Percentiles rank a stretch among this genome's conserved stretches.
phyloP scores from a whole-genome alignment of 306 rosid genomes.

The Carpinus viminea region DNA sequence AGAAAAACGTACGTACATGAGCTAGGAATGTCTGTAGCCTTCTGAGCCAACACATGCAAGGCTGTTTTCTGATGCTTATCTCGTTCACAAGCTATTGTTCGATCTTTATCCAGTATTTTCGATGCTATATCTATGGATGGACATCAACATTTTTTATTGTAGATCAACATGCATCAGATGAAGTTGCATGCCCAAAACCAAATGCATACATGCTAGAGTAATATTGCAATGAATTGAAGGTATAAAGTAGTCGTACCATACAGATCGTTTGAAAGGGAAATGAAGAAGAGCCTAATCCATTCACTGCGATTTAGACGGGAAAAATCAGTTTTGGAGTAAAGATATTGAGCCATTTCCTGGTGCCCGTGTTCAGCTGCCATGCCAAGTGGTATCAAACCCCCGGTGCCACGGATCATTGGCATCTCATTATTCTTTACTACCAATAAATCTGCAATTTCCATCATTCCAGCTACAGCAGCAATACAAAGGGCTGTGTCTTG shows the following conservation, averaged over 20 bases:
- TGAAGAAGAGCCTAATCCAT: neutral
- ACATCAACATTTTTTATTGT: too few relatives aligned
- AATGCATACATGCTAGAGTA: too few relatives aligned
- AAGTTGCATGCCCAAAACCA: too few relatives aligned
- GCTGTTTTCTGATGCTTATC: too few relatives aligned
- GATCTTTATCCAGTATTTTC: too few relatives aligned
- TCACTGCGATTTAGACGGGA: neutral
- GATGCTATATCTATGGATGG: too few relatives aligned
- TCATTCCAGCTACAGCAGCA: neutral
- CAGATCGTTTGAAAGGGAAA: neutral
- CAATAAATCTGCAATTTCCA: neutral
- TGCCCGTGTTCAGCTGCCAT: neutral
- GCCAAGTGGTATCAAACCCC: neutral
- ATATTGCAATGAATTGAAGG: too few relatives aligned
- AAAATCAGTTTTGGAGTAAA: neutral
- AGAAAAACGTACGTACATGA: too few relatives aligned
- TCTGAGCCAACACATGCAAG: too few relatives aligned
- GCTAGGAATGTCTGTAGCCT: too few relatives aligned
- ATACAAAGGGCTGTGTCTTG: neutral
- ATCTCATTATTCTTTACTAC: neutral
- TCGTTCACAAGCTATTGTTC: too few relatives aligned
- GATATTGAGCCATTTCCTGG: neutral
- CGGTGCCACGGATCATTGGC: neutral
- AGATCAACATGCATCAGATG: too few relatives aligned
- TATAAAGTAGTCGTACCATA: neutral